Evolutionary conservation across 169 alveolate genomes (phyloP).

Genomic region (Theileria annulata): DNA sequence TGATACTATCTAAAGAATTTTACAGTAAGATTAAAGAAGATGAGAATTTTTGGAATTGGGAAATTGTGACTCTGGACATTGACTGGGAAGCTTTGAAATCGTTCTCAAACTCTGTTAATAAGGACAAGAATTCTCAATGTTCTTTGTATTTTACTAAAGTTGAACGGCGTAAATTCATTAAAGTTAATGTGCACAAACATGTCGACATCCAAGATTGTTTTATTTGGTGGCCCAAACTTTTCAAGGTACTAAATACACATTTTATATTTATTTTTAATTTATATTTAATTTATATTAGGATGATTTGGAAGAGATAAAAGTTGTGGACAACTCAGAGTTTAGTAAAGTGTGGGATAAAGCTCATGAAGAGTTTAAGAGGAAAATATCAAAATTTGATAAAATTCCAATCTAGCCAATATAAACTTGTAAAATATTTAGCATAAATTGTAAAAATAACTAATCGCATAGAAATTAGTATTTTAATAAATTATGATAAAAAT

Average conservation of each 20-base stretch:
- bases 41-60: conserved; percentile 57
- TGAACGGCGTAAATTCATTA: conserved; percentile 27
- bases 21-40: conserved; percentile 38
- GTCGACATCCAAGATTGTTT: conserved; percentile 42
- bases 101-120: conserved; percentile 15
- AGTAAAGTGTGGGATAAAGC: conserved; percentile 65
- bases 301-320: conserved; percentile 27
- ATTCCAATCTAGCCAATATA: neutral
- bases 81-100: conserved; percentile 57
- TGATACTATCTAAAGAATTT: conserved; percentile 35
- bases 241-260: conserved; percentile 43
- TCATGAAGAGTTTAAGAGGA: conserved; percentile 38
- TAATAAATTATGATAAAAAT: neutral
- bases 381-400: conserved; percentile 48
- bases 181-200: conserved; percentile 46
- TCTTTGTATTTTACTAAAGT: conserved; percentile 19
- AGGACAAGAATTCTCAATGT: neutral
- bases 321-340: conserved; percentile 24
- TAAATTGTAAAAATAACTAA: too few relatives aligned
- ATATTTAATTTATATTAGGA: conserved; percentile 25
- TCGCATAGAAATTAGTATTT: neutral
- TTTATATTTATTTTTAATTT: neutral
- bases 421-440: neutral
- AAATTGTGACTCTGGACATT: conserved; percentile 29
- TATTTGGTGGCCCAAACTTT: conserved; percentile 65